These are phyloP conservation scores for Singerocomus inundabilis DNA, from an alignment of 1,284 basidiomycete species.

Conservation along the genomic window DNA sequence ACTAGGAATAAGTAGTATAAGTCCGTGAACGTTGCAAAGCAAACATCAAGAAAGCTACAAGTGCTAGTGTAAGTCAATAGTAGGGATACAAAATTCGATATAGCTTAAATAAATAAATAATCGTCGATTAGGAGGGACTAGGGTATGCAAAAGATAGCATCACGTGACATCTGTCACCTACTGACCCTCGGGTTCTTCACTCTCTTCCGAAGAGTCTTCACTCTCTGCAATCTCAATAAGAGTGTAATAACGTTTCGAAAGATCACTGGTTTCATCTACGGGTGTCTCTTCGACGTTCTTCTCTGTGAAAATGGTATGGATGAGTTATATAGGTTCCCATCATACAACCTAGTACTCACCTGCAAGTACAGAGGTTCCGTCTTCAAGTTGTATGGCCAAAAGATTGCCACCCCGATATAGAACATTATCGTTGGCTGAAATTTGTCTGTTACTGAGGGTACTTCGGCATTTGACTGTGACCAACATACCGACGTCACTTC, in stretches of 20 bases:
- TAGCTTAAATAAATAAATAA: no score
- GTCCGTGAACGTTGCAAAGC: no score
- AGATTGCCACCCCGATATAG: background rate
- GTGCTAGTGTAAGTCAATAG: no score
- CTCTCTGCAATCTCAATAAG: conserved; percentile 5
- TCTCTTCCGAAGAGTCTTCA: no score
- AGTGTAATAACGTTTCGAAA: conserved; percentile 10
- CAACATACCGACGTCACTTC: conserved; percentile 1
- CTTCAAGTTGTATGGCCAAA: no score
- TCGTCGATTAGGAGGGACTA: no score
- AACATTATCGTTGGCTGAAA: background rate
- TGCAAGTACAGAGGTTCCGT: background rate
- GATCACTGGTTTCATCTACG: background rate
- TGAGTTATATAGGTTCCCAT: background rate
- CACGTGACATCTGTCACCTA: background rate
- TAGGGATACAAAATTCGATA: no score
- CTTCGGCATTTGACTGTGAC: background rate
- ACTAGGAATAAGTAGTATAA: no score
- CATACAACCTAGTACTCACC: conserved; percentile 4
- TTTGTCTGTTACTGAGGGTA: background rate
- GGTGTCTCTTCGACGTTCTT: background rate
- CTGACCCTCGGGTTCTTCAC: no score
- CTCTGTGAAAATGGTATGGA: background rate
- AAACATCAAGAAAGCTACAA: no score
- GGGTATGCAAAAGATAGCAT: no score